phyloP scores from a whole-genome alignment of 2,329 filamentous ascomycete species.

The Cytospora leucostoma region DNA sequence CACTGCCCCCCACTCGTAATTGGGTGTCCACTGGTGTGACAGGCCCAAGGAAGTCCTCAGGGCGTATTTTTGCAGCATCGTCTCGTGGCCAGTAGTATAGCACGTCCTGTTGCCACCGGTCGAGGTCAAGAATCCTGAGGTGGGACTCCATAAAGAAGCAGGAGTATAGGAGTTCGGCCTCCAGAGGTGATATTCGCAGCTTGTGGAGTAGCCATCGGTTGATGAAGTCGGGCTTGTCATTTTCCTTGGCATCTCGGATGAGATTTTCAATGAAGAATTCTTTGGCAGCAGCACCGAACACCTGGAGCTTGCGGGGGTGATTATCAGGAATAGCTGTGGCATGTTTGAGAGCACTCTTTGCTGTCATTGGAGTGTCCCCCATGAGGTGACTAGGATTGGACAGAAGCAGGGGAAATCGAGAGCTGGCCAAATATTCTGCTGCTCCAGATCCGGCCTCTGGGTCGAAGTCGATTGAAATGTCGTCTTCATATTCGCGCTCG shows the following conservation, averaged over 20 bases:
- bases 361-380: slow-evolving; percentile 41
- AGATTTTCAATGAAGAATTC: slow-evolving; percentile 51
- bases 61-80: slow-evolving; percentile 33
- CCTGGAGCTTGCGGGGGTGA: slow-evolving; percentile 38
- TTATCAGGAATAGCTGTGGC: slow-evolving; percentile 42
- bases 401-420: slow-evolving; percentile 48
- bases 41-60: slow-evolving; percentile 26
- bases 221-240: slow-evolving; percentile 49
- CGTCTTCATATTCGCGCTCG: slow-evolving; percentile 41
- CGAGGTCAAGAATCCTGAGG: slow-evolving; percentile 38
- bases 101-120: slow-evolving; percentile 46
- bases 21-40: slow-evolving; percentile 21
- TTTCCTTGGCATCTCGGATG: slow-evolving; percentile 39
- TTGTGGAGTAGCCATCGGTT: slow-evolving; percentile 56
- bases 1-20: neutral
- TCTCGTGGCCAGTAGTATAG: slow-evolving; percentile 45
- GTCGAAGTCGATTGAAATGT: slow-evolving; percentile 44
- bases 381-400: slow-evolving; percentile 51
- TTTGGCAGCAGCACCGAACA: slow-evolving; percentile 47
- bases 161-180: slow-evolving; percentile 46
- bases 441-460: neutral
- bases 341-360: slow-evolving; percentile 43
- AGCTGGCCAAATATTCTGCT: slow-evolving; percentile 40
- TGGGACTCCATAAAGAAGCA: slow-evolving; percentile 35
- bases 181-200: slow-evolving; percentile 48